These are phyloP conservation scores for Fomitopsis palustris DNA, from an alignment of 1,284 basidiomycete genomes.

Conservation along the genomic window DNA sequence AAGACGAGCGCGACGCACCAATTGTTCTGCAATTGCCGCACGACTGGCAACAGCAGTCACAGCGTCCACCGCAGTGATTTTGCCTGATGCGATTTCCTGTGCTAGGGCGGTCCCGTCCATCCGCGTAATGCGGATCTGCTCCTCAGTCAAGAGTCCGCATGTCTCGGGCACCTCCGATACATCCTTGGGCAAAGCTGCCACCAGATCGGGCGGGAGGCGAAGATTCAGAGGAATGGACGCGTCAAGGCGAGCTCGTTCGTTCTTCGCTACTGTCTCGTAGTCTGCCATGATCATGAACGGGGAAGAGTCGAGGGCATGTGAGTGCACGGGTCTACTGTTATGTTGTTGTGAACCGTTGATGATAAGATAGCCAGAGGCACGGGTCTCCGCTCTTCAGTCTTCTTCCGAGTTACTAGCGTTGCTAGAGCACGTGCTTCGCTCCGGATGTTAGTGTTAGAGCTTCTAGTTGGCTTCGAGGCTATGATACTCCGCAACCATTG, in stretches of 20 bases:
- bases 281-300: background rate
- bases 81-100: slow-evolving; percentile 16
- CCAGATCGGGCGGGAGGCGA: background rate
- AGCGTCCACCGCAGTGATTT: slow-evolving; percentile 22
- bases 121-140: slow-evolving; percentile 43
- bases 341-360: background rate
- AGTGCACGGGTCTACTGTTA: background rate
- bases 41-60: slow-evolving; percentile 27
- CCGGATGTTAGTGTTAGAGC: too few species aligned
- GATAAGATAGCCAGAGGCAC: background rate
- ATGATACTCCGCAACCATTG: too few species aligned
- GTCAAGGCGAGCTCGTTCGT: background rate
- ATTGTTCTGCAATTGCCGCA: slow-evolving; percentile 27
- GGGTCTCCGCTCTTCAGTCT: background rate
- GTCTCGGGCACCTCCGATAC: slow-evolving; percentile 26
- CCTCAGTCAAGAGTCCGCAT: slow-evolving; percentile 36
- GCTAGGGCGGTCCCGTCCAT: slow-evolving; percentile 26
- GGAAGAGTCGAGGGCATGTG: background rate
- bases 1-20: slow-evolving; percentile 13
- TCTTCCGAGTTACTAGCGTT: too few species aligned
- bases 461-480: too few species aligned
- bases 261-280: background rate
- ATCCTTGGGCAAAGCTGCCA: background rate
- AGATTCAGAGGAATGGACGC: background rate
- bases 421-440: too few species aligned